phyloP scores from a whole-genome alignment of 1,284 basidiomycete species.

The Cerrena zonata region DNA sequence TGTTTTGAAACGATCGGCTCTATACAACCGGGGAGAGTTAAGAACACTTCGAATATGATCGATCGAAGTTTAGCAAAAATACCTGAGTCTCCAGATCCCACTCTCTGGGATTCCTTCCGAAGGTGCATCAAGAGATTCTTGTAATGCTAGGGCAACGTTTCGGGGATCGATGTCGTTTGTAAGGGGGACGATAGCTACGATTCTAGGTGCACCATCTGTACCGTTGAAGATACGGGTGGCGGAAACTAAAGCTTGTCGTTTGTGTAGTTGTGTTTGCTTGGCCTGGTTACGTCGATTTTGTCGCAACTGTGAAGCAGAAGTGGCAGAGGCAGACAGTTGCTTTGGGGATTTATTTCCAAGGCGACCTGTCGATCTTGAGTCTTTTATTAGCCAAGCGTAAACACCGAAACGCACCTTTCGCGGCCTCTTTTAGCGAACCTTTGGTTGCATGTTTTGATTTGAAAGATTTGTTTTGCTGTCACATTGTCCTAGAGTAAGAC shows the following conservation, averaged over 20 bases:
- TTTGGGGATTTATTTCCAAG: conserved; percentile 52
- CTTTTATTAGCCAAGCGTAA: not conserved
- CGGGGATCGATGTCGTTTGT: conserved; percentile 59
- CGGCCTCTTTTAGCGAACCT: conserved; percentile 70
- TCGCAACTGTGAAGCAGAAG: conserved; percentile 55
- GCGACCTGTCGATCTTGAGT: conserved; percentile 38
- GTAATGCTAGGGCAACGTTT: conserved; percentile 54
- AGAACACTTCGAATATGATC: conserved; percentile 10
- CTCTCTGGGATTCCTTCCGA: conserved; percentile 45
- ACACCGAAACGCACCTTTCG: conserved; percentile 74
- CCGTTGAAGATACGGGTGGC: conserved; percentile 73
- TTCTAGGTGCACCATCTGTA: conserved; percentile 72
- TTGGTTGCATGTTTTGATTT: conserved; percentile 88
- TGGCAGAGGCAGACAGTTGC: conserved; percentile 34
- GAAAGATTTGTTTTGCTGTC: conserved; percentile 80
- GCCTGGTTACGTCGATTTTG: conserved; percentile 72
- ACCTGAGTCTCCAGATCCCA: conserved; percentile 68
- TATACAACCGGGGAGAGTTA: conserved; percentile 28
- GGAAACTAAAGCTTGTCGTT: conserved; percentile 64
- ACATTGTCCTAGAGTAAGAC: not conserved
- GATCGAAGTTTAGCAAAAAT: conserved; percentile 19
- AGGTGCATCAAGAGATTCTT: conserved; percentile 57
- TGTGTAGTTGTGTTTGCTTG: conserved; percentile 70
- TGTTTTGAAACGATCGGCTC: conserved; percentile 83
- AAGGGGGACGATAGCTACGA: conserved; percentile 76